Evolutionary conservation across 768 basidiomycete species (phyloP).

Genomic region (Mrakia blollopis): DNA sequence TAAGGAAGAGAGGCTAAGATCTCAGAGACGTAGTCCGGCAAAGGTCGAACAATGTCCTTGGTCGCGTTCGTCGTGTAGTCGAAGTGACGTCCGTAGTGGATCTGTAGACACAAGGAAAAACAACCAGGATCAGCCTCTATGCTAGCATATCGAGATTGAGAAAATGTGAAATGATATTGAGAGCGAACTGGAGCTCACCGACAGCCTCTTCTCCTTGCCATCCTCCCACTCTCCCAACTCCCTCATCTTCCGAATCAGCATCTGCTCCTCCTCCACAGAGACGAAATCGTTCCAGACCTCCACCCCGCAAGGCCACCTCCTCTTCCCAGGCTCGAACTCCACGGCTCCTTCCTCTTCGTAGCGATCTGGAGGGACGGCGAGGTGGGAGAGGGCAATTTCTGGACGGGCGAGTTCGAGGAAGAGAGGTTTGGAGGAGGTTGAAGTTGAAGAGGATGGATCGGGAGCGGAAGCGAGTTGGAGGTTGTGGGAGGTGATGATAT

Average conservation of each 20-base stretch:
- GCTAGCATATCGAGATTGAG: too few species aligned
- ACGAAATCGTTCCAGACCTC: constrained; percentile 31
- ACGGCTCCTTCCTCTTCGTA: constrained; percentile 14
- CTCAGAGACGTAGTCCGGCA: constrained; percentile 2
- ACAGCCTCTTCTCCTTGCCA: constrained; percentile 21
- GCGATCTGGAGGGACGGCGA: constrained; percentile 8
- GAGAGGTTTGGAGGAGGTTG: constrained; percentile 22
- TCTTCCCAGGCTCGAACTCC: constrained; percentile 20
- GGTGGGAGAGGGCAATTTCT: constrained; percentile 10
- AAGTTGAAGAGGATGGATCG: background rate
- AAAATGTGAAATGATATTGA: background rate
- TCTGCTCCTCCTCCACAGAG: constrained; percentile 19
- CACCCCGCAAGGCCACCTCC: constrained; percentile 24
- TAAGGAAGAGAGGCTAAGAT: constrained; percentile 22
- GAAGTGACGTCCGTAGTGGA: constrained; percentile 29
- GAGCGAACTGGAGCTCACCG: constrained; percentile 8
- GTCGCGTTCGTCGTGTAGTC: constrained; percentile 30
- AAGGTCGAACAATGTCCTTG: background rate
- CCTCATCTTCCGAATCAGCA: constrained; percentile 27
- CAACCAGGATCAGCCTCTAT: background rate
- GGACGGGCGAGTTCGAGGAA: constrained; percentile 29
- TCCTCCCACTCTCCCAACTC: constrained; percentile 25
- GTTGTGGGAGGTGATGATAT: background rate
- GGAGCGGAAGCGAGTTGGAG: background rate
- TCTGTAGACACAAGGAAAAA: background rate